Base-by-base conservation (phyloP, 169 alveolate genomes). In the Cryptosporidium viatorum region DNA sequence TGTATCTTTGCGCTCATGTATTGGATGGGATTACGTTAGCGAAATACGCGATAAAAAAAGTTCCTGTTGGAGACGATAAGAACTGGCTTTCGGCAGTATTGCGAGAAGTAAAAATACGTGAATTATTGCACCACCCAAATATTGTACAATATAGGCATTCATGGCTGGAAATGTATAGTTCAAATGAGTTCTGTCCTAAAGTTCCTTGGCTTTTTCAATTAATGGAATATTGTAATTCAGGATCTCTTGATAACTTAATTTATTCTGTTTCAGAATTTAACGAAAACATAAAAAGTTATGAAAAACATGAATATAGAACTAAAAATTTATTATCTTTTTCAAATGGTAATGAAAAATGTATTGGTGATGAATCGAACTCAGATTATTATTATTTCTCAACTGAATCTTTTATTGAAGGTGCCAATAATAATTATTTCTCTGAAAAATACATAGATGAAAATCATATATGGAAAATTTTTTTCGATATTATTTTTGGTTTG, bases 201-300 rank as follows among this genome's bases (percentile, higher is more conserved):
- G 95, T 94, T 1, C 97, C 97, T 7, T 94, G 96, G 96, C 93
- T 94, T 26, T 94, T 94, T 86, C 94, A 93, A 52, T 86, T 94
- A 41, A 94, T 94, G 97, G 97, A 94, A 84, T 94, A 93, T 86
- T 94, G 96, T 87, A 94, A 94, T 70, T 96, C 95, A 0, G 96
- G 95, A 1, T 93, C 84, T 48, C 84, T 62, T 16, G 73, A 75
- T 39, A 29, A 18, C 29, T 29, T 80, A 18, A 29, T 80, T 45
- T 8, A 55, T 21, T 55, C 67, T 8, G n/a, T 7, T 55, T 45
- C 14, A 35, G 41, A 3, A n/a, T 50, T 51, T n/a, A 18, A 26
- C 26, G 0, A 26, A 21, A 37, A 48, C 39, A 21, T 43, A 21
- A 23, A 21, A 8, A 45, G 68, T 14, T 70, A 51, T 51, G 33